A percentile compares a stretch with the other conserved stretches of the same genome.
Evolutionary conservation across 2,329 filamentous ascomycete genomes (phyloP).

Genomic region (Colletotrichum endophyticum): DNA sequence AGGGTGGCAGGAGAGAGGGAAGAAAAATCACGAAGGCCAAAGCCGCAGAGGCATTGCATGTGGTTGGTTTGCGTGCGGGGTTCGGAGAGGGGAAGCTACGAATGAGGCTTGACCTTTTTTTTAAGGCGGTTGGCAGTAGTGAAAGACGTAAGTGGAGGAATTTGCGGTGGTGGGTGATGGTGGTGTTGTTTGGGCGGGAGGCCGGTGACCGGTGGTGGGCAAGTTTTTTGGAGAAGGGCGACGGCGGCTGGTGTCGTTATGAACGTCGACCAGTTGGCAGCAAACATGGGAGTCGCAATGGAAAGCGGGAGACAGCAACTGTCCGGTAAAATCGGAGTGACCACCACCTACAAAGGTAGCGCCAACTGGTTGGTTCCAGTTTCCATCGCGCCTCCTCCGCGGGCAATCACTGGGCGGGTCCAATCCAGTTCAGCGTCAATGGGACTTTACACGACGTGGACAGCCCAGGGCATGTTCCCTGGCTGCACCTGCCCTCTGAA

Average conservation of each 20-base stretch:
- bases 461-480: background rate
- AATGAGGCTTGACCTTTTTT: constrained; percentile 6
- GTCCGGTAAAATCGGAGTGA: background rate
- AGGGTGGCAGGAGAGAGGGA: background rate
- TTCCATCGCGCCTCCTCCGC: background rate
- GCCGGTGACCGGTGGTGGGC: background rate
- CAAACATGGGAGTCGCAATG: background rate
- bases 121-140: background rate
- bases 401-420: background rate
- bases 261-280: background rate
- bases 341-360: background rate
- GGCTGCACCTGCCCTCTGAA: background rate
- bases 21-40: constrained; percentile 5
- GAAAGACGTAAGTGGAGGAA: background rate
- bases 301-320: background rate
- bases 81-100: constrained; percentile 15
- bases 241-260: background rate
- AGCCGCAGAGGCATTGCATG: constrained; percentile 12
- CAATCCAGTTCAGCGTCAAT: background rate
- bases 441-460: background rate
- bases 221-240: background rate
- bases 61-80: constrained; percentile 17
- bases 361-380: background rate
- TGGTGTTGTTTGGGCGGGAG: background rate
- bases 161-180: background rate